Conservation (phyloP, 768 basidiomycete genomes). For the Tricholoma saponaceum region DNA sequence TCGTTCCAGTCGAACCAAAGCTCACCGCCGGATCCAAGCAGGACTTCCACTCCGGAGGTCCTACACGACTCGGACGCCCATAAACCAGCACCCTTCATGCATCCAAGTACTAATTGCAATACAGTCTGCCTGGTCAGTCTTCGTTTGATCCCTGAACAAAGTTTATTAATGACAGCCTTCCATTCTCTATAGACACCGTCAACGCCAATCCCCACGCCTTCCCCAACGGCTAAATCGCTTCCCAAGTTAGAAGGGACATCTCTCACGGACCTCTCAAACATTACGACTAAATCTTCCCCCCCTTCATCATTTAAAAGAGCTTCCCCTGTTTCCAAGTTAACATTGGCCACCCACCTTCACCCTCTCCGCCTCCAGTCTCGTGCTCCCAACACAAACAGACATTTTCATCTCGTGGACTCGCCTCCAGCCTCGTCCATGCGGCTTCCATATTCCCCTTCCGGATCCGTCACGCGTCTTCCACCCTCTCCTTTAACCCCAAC, state of each 20-base stretch:
- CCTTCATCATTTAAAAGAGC: constrained; percentile 9
- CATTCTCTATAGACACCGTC: constrained; percentile 7
- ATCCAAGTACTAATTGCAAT: neutral
- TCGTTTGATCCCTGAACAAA: neutral
- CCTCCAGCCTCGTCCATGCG: neutral
- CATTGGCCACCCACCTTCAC: constrained; percentile 4
- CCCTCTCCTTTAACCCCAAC: constrained; percentile 1
- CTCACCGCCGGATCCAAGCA: too few relatives aligned
- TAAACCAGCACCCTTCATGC: neutral
- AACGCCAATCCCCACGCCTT: constrained; percentile 8
- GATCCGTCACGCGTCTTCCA: neutral
- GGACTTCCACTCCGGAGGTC: neutral
- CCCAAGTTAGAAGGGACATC: neutral
- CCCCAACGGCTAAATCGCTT: neutral
- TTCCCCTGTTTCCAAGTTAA: constrained; percentile 2
- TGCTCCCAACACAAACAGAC: constrained; percentile 11
- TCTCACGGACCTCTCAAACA: neutral
- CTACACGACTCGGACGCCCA: neutral
- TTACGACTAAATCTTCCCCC: neutral
- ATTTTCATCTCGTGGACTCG: constrained; percentile 10
- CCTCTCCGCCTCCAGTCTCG: constrained; percentile 1
- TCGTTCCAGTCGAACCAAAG: neutral
- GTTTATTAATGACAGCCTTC: constrained; percentile 6
- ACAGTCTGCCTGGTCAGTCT: neutral
- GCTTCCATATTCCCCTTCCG: neutral